These are phyloP conservation scores for Sphaerulina populicola DNA, from an alignment of 2,329 filamentous ascomycete genomes.

Conservation along the genomic window DNA sequence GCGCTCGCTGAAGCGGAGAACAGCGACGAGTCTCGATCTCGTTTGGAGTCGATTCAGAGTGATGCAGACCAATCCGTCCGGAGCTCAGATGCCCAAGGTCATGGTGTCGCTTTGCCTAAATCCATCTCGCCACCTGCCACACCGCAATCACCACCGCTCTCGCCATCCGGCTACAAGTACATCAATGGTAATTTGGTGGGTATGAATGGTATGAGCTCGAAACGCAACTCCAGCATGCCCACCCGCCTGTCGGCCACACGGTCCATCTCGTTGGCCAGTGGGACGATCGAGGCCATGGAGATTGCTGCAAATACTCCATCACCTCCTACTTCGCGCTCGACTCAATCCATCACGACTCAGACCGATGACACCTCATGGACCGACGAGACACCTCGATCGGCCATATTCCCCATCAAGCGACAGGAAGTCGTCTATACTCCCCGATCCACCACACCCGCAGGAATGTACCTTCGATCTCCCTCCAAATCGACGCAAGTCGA, in stretches of 20 bases:
- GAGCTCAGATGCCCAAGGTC: constrained; percentile 10
- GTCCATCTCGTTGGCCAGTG: constrained; percentile 11
- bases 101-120: constrained; percentile 8
- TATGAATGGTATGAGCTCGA: constrained; percentile 1
- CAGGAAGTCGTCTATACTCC: constrained; percentile 14
- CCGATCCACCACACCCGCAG: constrained; percentile 4
- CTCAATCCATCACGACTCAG: constrained; percentile 12
- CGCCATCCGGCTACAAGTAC: constrained; percentile 2
- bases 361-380: constrained; percentile 7
- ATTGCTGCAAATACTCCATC: constrained; percentile 13
- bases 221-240: constrained; percentile 7
- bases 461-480: constrained; percentile 6
- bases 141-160: constrained; percentile 8
- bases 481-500: constrained; percentile 11
- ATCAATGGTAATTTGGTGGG: constrained; percentile 5
- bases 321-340: constrained; percentile 10
- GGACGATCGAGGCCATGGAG: constrained; percentile 11
- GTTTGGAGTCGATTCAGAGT: not conserved
- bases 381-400: constrained; percentile 6
- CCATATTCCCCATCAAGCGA: constrained; percentile 3
- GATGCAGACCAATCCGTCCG: constrained; percentile 6
- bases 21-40: not conserved
- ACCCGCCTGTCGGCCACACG: constrained; percentile 5
- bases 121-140: not conserved
- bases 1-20: constrained; percentile 10